Percentiles rank a stretch among this genome's conserved stretches.
Conservation (phyloP, 2,329 filamentous ascomycete genomes). For the Fusarium dimerum region DNA sequence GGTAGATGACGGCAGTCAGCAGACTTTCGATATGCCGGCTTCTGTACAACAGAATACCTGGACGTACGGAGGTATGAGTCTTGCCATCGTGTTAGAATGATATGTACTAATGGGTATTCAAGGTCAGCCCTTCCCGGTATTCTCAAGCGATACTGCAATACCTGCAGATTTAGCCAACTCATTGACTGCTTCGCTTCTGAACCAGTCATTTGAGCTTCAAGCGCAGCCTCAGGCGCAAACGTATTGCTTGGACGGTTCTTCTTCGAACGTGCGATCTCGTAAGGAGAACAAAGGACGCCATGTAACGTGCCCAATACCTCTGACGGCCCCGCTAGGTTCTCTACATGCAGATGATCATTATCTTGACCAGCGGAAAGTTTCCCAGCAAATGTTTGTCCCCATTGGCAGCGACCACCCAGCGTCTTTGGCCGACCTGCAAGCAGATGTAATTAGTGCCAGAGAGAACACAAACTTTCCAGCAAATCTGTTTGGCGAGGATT, state of each 20-base stretch:
- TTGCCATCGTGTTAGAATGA: background rate
- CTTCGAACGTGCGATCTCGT: conserved; percentile 43
- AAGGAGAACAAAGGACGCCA: conserved; percentile 43
- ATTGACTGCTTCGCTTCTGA: conserved; percentile 50
- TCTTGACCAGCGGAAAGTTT: conserved; percentile 41
- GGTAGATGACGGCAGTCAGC: conserved; percentile 27
- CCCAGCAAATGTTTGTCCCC: conserved; percentile 39
- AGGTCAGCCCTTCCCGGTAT: conserved; percentile 17
- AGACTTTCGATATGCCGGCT: conserved; percentile 47
- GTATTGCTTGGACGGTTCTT: conserved; percentile 20
- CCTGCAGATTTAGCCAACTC: conserved; percentile 41
- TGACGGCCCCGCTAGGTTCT: conserved; percentile 7
- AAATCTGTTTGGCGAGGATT: conserved; percentile 7
- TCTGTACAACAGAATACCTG: conserved; percentile 13
- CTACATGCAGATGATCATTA: conserved; percentile 23
- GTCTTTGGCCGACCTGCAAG: conserved; percentile 13
- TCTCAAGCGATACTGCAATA: conserved; percentile 17
- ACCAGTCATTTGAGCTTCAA: conserved; percentile 43
- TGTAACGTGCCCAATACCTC: conserved; percentile 6
- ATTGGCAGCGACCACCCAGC: conserved; percentile 20
- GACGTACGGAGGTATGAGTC: conserved; percentile 20
- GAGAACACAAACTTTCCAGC: conserved; percentile 6
- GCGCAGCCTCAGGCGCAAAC: conserved; percentile 4
- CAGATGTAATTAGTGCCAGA: conserved; percentile 13
- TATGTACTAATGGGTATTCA: conserved; percentile 10